phyloP scores from a whole-genome alignment of 495 filamentous ascomycete species.

The Aspergillus cristatus region DNA sequence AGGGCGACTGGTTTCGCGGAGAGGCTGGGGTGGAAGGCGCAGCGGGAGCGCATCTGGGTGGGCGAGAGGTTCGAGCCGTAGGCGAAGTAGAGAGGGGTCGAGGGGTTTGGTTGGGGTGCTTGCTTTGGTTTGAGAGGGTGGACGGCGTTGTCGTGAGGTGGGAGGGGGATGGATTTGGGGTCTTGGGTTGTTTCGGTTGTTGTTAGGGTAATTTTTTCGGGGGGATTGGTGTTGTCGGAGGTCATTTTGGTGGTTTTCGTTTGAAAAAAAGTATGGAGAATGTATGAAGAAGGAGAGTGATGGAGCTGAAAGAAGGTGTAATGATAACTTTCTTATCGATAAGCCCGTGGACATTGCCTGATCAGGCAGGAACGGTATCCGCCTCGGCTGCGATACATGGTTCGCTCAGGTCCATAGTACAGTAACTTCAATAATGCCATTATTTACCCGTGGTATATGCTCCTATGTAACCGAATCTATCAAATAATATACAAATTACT shows the following conservation, averaged over 20 bases:
- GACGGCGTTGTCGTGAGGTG: constrained; percentile 2
- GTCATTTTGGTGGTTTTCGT: constrained; percentile 1
- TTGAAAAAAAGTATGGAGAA: too few species aligned
- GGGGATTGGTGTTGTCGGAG: background rate
- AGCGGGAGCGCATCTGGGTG: constrained; percentile 56
- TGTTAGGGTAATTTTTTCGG: constrained; percentile 3
- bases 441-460: too few species aligned
- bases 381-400: too few species aligned
- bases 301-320: too few species aligned
- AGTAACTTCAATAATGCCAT: too few species aligned
- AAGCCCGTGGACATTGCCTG: too few species aligned
- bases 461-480: background rate
- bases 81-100: constrained; percentile 52
- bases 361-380: too few species aligned
- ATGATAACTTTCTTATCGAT: too few species aligned
- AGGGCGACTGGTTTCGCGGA: constrained; percentile 40
- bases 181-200: constrained; percentile 5
- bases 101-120: constrained; percentile 1
- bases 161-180: constrained; percentile 2
- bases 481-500: constrained; percentile 69
- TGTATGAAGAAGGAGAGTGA: background rate
- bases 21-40: constrained; percentile 40
- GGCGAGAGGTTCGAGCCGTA: constrained; percentile 66
- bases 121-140: constrained; percentile 1
- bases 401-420: too few species aligned